A percentile compares a stretch with the other conserved stretches of the same genome.
phyloP scores from a whole-genome alignment of 2,329 filamentous ascomycete genomes.

The Capronia epimyces region DNA sequence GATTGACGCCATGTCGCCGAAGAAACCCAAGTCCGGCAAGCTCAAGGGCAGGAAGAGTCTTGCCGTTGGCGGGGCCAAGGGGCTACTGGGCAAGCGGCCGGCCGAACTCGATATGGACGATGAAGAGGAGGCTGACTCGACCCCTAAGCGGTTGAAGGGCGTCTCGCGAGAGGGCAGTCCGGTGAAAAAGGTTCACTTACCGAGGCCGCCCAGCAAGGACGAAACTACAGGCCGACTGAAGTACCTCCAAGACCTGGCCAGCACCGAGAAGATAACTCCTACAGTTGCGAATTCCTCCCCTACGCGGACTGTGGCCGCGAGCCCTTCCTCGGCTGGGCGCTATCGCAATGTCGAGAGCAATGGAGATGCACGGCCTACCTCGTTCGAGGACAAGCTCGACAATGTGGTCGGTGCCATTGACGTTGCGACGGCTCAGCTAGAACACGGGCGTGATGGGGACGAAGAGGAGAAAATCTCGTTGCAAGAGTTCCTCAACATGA shows the following conservation, averaged over 20 bases:
- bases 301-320: slow-evolving; percentile 44
- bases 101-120: slow-evolving; percentile 61
- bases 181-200: slow-evolving; percentile 67
- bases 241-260: slow-evolving; percentile 41
- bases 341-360: slow-evolving; percentile 47
- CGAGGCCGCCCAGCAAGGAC: slow-evolving; percentile 62
- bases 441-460: slow-evolving; percentile 29
- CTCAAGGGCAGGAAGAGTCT: slow-evolving; percentile 68
- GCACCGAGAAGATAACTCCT: slow-evolving; percentile 30
- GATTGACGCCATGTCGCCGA: slow-evolving; percentile 72
- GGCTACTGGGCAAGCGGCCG: slow-evolving; percentile 69
- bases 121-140: slow-evolving; percentile 53
- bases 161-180: slow-evolving; percentile 60
- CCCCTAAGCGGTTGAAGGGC: slow-evolving; percentile 63
- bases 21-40: slow-evolving; percentile 49
- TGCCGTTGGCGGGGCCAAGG: slow-evolving; percentile 67
- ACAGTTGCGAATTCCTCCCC: slow-evolving; percentile 49
- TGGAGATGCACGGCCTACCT: slow-evolving; percentile 21
- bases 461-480: slow-evolving; percentile 65
- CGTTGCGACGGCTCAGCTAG: slow-evolving; percentile 22
- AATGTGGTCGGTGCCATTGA: slow-evolving; percentile 30
- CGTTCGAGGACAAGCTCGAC: slow-evolving; percentile 31
- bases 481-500: slow-evolving; percentile 90
- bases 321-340: slow-evolving; percentile 52
- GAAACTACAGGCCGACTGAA: slow-evolving; percentile 57